Evolutionary conservation across 202 grass and related monocot species (phyloP).

Genomic region (Thinopyrum obtusiflorum): DNA sequence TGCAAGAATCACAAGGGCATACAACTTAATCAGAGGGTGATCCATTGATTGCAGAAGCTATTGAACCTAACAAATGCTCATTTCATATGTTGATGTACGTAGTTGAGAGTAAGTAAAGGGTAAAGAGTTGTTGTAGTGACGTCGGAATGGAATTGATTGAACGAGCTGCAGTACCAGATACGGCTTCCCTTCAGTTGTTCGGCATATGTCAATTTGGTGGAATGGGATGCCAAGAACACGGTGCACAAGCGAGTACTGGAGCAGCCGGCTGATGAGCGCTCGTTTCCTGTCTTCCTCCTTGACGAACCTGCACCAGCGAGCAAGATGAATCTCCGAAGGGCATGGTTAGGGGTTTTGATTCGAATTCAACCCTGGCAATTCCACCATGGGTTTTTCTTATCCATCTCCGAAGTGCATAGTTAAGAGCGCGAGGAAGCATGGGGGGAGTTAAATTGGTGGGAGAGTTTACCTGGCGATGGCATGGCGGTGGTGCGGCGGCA

Average conservation of each 20-base stretch:
- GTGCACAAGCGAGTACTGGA: constrained; percentile 60
- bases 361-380: neutral
- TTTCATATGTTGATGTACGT: neutral
- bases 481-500: constrained; percentile 46
- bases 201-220: constrained; percentile 46
- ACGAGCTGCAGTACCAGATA: constrained; percentile 47
- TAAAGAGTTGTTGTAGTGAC: neutral
- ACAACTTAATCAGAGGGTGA: neutral
- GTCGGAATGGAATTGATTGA: neutral
- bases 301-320: constrained; percentile 50
- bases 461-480: constrained; percentile 41
- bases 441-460: no score
- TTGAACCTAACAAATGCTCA: neutral
- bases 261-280: constrained; percentile 65
- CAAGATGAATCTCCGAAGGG: neutral
- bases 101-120: neutral
- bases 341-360: neutral
- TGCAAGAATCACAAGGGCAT: constrained; percentile 14
- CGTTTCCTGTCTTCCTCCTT: constrained; percentile 74
- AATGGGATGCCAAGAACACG: constrained; percentile 47
- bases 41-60: neutral
- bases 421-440: no score
- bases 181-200: constrained; percentile 60
- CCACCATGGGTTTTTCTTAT: no score
- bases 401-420: neutral